These are phyloP conservation scores for Pyrenophora seminiperda DNA, from an alignment of 2,329 filamentous ascomycete genomes.

Conservation along the genomic window DNA sequence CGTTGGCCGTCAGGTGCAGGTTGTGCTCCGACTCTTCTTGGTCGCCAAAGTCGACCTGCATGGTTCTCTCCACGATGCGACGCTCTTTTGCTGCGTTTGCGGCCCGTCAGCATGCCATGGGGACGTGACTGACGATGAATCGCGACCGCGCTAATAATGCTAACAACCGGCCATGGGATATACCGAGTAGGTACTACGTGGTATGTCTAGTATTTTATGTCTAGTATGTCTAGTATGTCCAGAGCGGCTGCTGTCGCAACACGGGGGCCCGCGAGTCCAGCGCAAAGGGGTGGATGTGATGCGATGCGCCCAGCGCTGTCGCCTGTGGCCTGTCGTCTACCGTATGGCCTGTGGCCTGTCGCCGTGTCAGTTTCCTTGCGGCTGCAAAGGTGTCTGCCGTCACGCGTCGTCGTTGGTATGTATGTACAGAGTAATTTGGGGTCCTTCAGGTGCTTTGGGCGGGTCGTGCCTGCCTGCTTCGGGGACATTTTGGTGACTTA, in stretches of 20 bases:
- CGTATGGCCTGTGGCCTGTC: background rate
- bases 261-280: constrained; percentile 22
- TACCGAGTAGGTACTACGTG: too few relatives aligned
- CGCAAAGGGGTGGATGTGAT: constrained; percentile 31
- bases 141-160: constrained; percentile 29
- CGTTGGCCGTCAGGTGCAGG: constrained; percentile 38
- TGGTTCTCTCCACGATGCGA: constrained; percentile 35
- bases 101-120: constrained; percentile 42
- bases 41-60: constrained; percentile 48
- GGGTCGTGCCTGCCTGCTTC: constrained; percentile 27
- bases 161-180: constrained; percentile 26
- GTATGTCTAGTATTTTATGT: too few relatives aligned
- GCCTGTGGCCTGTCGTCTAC: constrained; percentile 13
- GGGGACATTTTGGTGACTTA: constrained; percentile 35
- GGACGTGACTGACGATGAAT: constrained; percentile 23
- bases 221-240: too few relatives aligned
- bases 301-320: constrained; percentile 36
- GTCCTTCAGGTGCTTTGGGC: constrained; percentile 27
- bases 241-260: constrained; percentile 19
- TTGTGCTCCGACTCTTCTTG: constrained; percentile 41
- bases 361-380: constrained; percentile 10
- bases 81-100: constrained; percentile 26
- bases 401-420: constrained; percentile 23
- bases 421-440: constrained; percentile 44
- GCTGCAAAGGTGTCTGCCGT: too few relatives aligned